phyloP scores from a whole-genome alignment of 140 eudicot species.

The Bidens hawaiensis region DNA sequence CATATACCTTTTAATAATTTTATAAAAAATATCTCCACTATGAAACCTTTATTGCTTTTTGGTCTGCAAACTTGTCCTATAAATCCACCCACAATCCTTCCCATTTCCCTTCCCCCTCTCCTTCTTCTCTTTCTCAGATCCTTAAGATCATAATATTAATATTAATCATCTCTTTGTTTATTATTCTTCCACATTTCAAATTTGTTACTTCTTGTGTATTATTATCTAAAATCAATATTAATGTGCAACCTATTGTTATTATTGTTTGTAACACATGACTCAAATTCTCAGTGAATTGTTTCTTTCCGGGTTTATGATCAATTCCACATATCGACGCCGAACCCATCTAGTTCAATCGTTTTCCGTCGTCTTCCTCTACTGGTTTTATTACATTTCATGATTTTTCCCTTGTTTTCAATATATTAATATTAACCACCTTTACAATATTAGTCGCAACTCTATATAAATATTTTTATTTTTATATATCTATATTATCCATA shows the following conservation, averaged over 20 bases:
- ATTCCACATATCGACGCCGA: conserved; percentile 89
- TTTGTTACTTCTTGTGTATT: neutral
- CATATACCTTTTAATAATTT: conserved; percentile 9
- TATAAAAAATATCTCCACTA: conserved; percentile 13
- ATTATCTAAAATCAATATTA: conserved; percentile 27
- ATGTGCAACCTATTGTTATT: conserved; percentile 55
- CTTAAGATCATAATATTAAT: conserved; percentile 7
- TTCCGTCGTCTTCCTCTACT: conserved; percentile 96
- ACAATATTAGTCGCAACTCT: neutral
- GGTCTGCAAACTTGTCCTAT: conserved; percentile 46
- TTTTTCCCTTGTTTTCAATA: neutral
- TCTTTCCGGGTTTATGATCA: conserved; percentile 90
- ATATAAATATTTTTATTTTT: neutral
- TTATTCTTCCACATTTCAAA: neutral
- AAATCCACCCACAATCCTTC: conserved; percentile 40
- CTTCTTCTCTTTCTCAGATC: conserved; percentile 30
- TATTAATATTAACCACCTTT: conserved; percentile 2
- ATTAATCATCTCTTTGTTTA: neutral
- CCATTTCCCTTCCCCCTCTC: conserved; percentile 43
- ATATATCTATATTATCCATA: neutral
- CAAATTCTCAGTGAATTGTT: conserved; percentile 86
- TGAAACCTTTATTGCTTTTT: conserved; percentile 21
- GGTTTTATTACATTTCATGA: conserved; percentile 87
- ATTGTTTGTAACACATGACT: conserved; percentile 86
- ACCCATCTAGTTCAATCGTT: conserved; percentile 97